phyloP scores from a whole-genome alignment of 345 rosid species.

The Anacardium occidentale region DNA sequence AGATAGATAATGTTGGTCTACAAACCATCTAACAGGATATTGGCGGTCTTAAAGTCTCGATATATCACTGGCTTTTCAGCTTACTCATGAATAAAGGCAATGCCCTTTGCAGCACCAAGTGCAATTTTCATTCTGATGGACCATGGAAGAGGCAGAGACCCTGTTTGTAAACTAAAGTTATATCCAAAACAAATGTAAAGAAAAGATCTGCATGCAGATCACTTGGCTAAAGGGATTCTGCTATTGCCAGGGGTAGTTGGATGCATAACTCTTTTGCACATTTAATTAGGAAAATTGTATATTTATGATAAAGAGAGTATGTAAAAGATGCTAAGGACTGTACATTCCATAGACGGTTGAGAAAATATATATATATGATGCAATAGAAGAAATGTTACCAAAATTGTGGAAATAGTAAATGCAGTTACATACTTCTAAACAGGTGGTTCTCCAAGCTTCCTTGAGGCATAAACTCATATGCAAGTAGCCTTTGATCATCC shows the following conservation, averaged over 20 bases:
- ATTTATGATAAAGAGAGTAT: background rate
- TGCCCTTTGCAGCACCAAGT: constrained; percentile 45
- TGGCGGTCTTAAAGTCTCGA: constrained; percentile 48
- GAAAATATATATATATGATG: background rate
- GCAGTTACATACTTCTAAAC: constrained; percentile 44
- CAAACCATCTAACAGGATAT: constrained; percentile 48
- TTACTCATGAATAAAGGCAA: constrained; percentile 50
- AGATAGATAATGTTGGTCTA: constrained; percentile 1
- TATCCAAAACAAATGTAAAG: background rate
- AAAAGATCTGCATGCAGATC: constrained; percentile 5
- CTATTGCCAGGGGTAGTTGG: background rate
- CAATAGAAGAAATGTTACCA: constrained; percentile 14
- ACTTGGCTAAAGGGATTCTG: background rate
- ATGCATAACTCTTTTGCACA: background rate
- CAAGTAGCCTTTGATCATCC: constrained; percentile 60
- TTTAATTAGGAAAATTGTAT: background rate
- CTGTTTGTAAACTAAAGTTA: constrained; percentile 21
- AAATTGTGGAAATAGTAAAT: constrained; percentile 5
- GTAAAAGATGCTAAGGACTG: background rate
- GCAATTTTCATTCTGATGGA: constrained; percentile 39
- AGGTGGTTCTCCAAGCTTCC: constrained; percentile 72
- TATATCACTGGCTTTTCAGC: constrained; percentile 47
- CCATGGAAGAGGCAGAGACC: constrained; percentile 48
- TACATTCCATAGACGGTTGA: background rate
- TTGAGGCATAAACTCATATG: constrained; percentile 59